Evolutionary conservation across 441 rosid species (phyloP).

Genomic region (Euphorbia celastroides): DNA sequence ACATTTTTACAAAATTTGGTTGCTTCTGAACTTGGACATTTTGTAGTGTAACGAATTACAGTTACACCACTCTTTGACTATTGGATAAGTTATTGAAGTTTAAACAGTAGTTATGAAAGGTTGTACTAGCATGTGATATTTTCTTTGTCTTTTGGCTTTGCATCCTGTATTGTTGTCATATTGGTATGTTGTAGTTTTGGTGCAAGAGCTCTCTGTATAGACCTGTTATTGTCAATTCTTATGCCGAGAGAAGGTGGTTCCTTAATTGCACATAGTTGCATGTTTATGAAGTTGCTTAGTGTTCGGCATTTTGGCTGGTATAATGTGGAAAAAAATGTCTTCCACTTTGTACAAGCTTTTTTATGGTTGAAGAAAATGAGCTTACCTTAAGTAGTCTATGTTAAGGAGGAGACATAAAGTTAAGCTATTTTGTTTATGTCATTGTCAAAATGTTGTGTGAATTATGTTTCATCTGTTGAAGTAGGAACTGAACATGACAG

Average conservation of each 20-base stretch:
- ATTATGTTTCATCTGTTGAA: background rate
- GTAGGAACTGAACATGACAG: too few relatives aligned
- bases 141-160: background rate
- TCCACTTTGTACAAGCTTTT: background rate
- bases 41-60: background rate
- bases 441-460: background rate
- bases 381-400: background rate
- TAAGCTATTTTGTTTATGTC: background rate
- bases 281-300: slow-evolving; percentile 1
- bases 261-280: background rate
- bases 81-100: background rate
- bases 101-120: background rate
- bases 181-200: background rate
- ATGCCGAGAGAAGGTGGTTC: too few relatives aligned
- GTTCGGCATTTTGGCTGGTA: background rate
- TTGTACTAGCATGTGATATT: background rate
- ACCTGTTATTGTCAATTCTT: background rate
- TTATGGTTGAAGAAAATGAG: background rate
- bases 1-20: background rate
- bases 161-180: background rate
- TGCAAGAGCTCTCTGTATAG: background rate
- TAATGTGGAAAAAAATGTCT: background rate
- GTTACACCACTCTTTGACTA: background rate
- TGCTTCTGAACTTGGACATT: slow-evolving; percentile 3
- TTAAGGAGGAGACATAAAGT: background rate